Percentiles rank a stretch among this genome's conserved stretches.
These are phyloP conservation scores for Penicillium psychrofluorescens DNA, from an alignment of 495 filamentous ascomycete genomes.

Conservation along the genomic window DNA sequence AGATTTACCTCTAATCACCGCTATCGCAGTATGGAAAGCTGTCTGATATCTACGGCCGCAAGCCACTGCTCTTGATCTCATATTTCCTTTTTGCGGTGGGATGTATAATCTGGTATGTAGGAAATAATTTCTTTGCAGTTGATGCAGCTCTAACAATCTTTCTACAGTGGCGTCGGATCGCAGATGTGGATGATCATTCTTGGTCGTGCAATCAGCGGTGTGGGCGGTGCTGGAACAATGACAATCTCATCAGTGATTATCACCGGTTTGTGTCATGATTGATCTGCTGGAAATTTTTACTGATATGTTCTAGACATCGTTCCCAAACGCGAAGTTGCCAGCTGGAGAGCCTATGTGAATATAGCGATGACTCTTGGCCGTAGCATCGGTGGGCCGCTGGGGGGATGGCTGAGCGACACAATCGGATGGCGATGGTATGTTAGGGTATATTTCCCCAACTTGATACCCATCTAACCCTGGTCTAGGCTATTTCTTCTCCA, in stretches of 20 bases:
- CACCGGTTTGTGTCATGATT: constrained; percentile 33
- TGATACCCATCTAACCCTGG: neutral
- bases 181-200: constrained; percentile 47
- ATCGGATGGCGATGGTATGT: constrained; percentile 62
- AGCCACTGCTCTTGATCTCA: constrained; percentile 27
- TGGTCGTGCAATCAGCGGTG: constrained; percentile 52
- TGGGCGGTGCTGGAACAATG: constrained; percentile 52
- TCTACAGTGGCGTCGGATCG: constrained; percentile 40
- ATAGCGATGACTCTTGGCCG: constrained; percentile 56
- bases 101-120: constrained; percentile 28
- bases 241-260: constrained; percentile 54
- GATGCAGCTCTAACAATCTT: neutral
- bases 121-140: neutral
- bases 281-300: no score
- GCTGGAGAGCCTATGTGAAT: constrained; percentile 61
- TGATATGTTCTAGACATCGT: constrained; percentile 44
- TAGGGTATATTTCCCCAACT: neutral
- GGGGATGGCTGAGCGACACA: constrained; percentile 56
- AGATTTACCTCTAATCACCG: no score
- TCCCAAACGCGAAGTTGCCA: constrained; percentile 57
- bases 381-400: constrained; percentile 56
- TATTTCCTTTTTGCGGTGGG: constrained; percentile 39
- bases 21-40: constrained; percentile 34
- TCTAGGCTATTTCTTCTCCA: constrained; percentile 56
- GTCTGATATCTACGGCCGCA: constrained; percentile 41